phyloP scores from a whole-genome alignment of 495 filamentous ascomycete genomes.

The Podospora pseudocomata region DNA sequence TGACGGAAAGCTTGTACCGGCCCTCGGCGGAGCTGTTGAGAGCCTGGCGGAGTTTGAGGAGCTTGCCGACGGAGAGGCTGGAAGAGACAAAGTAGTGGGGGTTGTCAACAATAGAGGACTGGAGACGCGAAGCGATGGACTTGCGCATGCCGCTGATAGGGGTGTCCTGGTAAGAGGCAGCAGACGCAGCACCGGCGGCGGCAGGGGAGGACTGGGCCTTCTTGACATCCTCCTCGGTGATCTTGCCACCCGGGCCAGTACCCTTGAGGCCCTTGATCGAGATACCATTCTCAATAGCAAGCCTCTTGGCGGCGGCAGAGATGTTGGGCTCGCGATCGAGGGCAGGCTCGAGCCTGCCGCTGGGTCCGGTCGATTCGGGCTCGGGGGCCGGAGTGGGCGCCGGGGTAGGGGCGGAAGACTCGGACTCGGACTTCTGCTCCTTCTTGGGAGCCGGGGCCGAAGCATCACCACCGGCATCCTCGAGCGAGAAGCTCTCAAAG shows the following conservation, averaged over 20 bases:
- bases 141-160: constrained; percentile 93
- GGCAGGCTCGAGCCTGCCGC: constrained; percentile 74
- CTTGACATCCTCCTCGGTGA: constrained; percentile 90
- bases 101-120: constrained; percentile 84
- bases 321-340: constrained; percentile 75
- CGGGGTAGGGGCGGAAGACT: constrained; percentile 56
- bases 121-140: constrained; percentile 88
- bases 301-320: constrained; percentile 69
- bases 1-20: constrained; percentile 97
- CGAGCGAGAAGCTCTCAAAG: constrained; percentile 82
- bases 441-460: constrained; percentile 53
- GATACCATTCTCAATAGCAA: constrained; percentile 84
- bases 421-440: constrained; percentile 51
- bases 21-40: constrained; percentile 85
- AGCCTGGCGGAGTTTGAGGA: constrained; percentile 90
- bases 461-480: constrained; percentile 87
- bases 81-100: constrained; percentile 97
- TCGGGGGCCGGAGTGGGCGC: constrained; percentile 56
- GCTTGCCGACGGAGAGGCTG: constrained; percentile 83
- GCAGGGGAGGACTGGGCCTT: constrained; percentile 52
- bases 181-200: constrained; percentile 49
- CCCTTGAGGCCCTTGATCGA: constrained; percentile 78
- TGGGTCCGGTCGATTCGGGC: constrained; percentile 68
- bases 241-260: constrained; percentile 77
- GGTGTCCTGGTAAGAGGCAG: constrained; percentile 74